Percentiles rank a stretch among this genome's conserved stretches.
Evolutionary conservation across 331 rosid species (phyloP).

Genomic region (Pyracantha coccinea): DNA sequence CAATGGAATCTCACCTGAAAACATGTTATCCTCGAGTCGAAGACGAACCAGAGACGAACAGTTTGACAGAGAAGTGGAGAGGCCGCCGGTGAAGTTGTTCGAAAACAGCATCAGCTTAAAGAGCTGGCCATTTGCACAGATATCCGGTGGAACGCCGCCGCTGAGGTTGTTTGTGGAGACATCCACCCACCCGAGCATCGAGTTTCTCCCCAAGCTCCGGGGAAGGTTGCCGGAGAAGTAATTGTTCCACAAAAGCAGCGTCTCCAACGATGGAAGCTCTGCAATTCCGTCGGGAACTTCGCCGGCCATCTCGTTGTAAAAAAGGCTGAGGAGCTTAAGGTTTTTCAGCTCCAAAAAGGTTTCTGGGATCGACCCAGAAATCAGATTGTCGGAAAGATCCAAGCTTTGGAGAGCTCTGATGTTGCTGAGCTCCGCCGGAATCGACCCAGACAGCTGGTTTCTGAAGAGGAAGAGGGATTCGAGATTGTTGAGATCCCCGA

Average conservation of each 20-base stretch:
- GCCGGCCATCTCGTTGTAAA: slow-evolving; percentile 83
- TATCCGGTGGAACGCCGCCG: slow-evolving; percentile 63
- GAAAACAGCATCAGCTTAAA: slow-evolving; percentile 80
- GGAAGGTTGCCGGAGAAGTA: slow-evolving; percentile 70
- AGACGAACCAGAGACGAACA: slow-evolving; percentile 96
- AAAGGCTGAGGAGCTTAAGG: slow-evolving; percentile 65
- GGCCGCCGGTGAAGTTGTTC: slow-evolving; percentile 54
- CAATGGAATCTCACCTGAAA: slow-evolving; percentile 66
- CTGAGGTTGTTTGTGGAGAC: slow-evolving; percentile 65
- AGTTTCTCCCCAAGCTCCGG: slow-evolving; percentile 59
- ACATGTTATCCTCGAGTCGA: slow-evolving; percentile 71
- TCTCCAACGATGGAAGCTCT: slow-evolving; percentile 69
- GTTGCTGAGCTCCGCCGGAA: slow-evolving; percentile 61
- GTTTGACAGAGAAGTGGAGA: slow-evolving; percentile 54
- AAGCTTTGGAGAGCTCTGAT: slow-evolving; percentile 42
- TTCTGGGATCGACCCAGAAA: slow-evolving; percentile 76
- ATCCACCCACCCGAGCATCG: slow-evolving; percentile 77
- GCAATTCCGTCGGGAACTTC: slow-evolving; percentile 62
- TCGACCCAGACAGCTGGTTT: slow-evolving; percentile 57
- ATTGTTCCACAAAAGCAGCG: slow-evolving; percentile 82
- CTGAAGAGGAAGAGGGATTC: slow-evolving; percentile 76
- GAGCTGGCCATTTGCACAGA: slow-evolving; percentile 50
- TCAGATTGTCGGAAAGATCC: slow-evolving; percentile 80
- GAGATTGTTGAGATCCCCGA: slow-evolving; percentile 67
- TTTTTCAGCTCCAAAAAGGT: slow-evolving; percentile 60